Conservation (phyloP, 108 stramenopile genomes). For the Pelagomonas calceolata region DNA sequence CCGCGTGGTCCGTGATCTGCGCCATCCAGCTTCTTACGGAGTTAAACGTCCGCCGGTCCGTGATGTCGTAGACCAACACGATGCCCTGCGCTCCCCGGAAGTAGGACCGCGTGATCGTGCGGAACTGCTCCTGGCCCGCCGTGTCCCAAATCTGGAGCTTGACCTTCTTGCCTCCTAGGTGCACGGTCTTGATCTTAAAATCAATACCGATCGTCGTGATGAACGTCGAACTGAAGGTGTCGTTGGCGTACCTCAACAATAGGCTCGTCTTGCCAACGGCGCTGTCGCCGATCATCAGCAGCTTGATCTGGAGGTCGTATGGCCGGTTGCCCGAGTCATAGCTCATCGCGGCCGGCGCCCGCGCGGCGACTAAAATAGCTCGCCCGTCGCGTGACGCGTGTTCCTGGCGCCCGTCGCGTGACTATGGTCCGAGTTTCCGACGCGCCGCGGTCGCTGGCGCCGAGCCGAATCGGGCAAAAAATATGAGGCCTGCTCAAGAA, state of each 20-base stretch:
- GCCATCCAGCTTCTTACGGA: slow-evolving; percentile 94
- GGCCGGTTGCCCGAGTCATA: too few species aligned
- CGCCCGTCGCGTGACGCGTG: too few species aligned
- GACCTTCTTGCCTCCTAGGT: slow-evolving; percentile 45
- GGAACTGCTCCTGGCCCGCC: slow-evolving; percentile 51
- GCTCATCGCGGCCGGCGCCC: too few species aligned
- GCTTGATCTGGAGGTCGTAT: slow-evolving; percentile 96
- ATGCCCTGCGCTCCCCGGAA: slow-evolving; percentile 77
- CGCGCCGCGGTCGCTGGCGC: too few species aligned
- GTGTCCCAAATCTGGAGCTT: slow-evolving; percentile 60
- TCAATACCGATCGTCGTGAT: slow-evolving; percentile 55
- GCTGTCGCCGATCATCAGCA: slow-evolving; percentile 97
- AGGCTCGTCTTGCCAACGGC: slow-evolving; percentile 97
- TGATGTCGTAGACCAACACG: slow-evolving; percentile 87
- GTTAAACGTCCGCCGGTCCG: slow-evolving; percentile 93
- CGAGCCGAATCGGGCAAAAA: too few species aligned
- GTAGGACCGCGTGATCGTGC: slow-evolving; percentile 55
- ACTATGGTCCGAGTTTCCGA: too few species aligned
- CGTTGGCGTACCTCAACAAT: slow-evolving; percentile 94
- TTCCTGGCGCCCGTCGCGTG: too few species aligned
- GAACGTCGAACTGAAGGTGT: slow-evolving; percentile 71
- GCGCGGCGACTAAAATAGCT: too few species aligned
- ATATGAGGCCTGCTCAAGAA: too few species aligned
- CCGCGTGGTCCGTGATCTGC: slow-evolving; percentile 72
- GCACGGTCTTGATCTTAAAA: slow-evolving; percentile 54